phyloP scores from a whole-genome alignment of 2,329 filamentous ascomycete species.

The Xylogone sp. region DNA sequence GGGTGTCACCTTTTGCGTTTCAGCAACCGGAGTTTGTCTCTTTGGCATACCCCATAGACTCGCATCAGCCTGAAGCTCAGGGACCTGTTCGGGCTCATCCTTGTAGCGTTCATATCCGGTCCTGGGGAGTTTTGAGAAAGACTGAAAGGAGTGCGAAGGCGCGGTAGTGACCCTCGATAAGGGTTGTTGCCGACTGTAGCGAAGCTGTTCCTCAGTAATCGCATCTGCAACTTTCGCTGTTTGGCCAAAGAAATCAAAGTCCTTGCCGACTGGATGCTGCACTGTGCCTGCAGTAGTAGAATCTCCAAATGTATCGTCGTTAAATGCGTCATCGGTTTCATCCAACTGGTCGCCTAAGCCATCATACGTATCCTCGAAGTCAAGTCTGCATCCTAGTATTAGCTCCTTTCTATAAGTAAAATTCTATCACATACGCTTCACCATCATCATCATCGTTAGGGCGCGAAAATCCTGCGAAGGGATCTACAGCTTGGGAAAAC shows the following conservation, averaged over 20 bases:
- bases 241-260: slow-evolving; percentile 95
- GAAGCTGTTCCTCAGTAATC: slow-evolving; percentile 86
- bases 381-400: slow-evolving; percentile 47
- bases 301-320: slow-evolving; percentile 87
- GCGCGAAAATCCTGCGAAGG: slow-evolving; percentile 77
- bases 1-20: slow-evolving; percentile 15
- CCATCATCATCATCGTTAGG: slow-evolving; percentile 54
- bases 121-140: slow-evolving; percentile 58
- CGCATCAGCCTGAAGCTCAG: slow-evolving; percentile 87
- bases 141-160: slow-evolving; percentile 33
- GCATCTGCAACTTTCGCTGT: slow-evolving; percentile 83
- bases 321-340: slow-evolving; percentile 90
- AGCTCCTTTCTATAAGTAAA: slow-evolving; percentile 1
- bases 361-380: slow-evolving; percentile 98
- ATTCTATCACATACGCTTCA: slow-evolving; percentile 30
- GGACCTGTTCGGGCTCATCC: slow-evolving; percentile 70
- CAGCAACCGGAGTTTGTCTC: slow-evolving; percentile 31
- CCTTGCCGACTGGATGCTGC: slow-evolving; percentile 67
- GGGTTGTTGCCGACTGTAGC: slow-evolving; percentile 73
- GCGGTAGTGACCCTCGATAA: slow-evolving; percentile 41
- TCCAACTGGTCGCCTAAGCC: slow-evolving; percentile 87
- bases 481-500: slow-evolving; percentile 80
- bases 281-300: slow-evolving; percentile 38
- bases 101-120: slow-evolving; percentile 92
- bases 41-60: slow-evolving; percentile 84